phyloP scores from a whole-genome alignment of 805 yeast genomes.

The Alloascoidea africana region DNA sequence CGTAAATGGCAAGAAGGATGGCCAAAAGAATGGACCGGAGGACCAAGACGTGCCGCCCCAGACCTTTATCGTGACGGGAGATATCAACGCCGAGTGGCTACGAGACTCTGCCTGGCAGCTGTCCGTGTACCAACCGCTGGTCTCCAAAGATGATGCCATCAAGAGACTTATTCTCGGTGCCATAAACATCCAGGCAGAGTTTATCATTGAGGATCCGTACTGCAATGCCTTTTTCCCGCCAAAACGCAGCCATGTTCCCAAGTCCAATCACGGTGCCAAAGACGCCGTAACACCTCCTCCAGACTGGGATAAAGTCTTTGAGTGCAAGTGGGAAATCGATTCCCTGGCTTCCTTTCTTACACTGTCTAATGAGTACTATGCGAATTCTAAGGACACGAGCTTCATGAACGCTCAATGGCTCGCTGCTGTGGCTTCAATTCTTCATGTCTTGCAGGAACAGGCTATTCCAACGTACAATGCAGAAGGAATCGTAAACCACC shows the following conservation, averaged over 20 bases:
- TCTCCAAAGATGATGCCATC: slow-evolving; percentile 33
- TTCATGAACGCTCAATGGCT: slow-evolving; percentile 39
- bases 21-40: slow-evolving; percentile 8
- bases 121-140: slow-evolving; percentile 54
- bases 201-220: slow-evolving; percentile 49
- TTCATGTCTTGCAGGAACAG: slow-evolving; percentile 43
- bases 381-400: slow-evolving; percentile 27
- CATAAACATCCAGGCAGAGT: slow-evolving; percentile 61
- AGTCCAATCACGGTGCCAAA: slow-evolving; percentile 22
- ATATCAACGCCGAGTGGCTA: slow-evolving; percentile 88
- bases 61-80: slow-evolving; percentile 80
- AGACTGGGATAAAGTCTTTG: slow-evolving; percentile 61
- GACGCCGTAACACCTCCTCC: slow-evolving; percentile 61
- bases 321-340: slow-evolving; percentile 83
- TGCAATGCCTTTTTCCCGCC: slow-evolving; percentile 94
- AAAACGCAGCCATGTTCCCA: slow-evolving; percentile 25
- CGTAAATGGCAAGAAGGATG: slow-evolving; percentile 13
- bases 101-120: slow-evolving; percentile 79
- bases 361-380: slow-evolving; percentile 54
- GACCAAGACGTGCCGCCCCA: slow-evolving; percentile 23
- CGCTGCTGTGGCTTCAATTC: slow-evolving; percentile 34
- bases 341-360: slow-evolving; percentile 74
- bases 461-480: slow-evolving; percentile 33
- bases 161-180: slow-evolving; percentile 56
- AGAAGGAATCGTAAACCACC: slow-evolving; percentile 29